phyloP scores from a whole-genome alignment of 768 basidiomycete species.

The Rhizopogon vulgaris region DNA sequence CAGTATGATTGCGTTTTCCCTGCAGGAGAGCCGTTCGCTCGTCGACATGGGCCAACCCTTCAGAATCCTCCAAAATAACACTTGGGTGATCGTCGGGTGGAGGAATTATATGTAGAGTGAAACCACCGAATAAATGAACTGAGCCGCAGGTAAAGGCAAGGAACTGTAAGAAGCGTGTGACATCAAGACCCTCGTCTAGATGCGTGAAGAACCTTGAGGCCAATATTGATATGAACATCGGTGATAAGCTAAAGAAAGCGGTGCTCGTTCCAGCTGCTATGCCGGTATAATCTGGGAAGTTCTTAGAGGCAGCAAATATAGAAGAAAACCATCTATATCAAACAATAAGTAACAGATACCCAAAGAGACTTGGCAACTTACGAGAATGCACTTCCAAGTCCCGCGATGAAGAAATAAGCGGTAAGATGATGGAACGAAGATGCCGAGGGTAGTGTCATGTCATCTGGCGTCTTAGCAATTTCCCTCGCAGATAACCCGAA shows the following conservation, averaged over 20 bases:
- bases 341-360: not conserved
- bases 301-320: conserved; percentile 69
- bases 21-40: conserved; percentile 28
- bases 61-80: conserved; percentile 1
- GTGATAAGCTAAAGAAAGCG: conserved; percentile 79
- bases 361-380: conserved; percentile 34
- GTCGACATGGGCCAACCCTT: conserved; percentile 12
- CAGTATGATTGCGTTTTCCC: conserved; percentile 2
- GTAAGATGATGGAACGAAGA: conserved; percentile 48
- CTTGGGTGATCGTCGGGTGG: not conserved
- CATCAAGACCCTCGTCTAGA: conserved; percentile 36
- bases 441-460: conserved; percentile 29
- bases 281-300: conserved; percentile 60
- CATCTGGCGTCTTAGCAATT: conserved; percentile 40
- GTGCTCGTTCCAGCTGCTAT: conserved; percentile 60
- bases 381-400: conserved; percentile 70
- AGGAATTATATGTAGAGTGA: conserved; percentile 30
- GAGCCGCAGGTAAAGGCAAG: conserved; percentile 48
- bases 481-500: conserved; percentile 60
- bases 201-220: conserved; percentile 59
- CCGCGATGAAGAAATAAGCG: conserved; percentile 54
- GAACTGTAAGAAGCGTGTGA: conserved; percentile 48
- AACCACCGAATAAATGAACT: conserved; percentile 49
- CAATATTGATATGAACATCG: conserved; percentile 61
- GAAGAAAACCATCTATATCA: conserved; percentile 56